A percentile compares a stretch with the other conserved stretches of the same genome.
These are phyloP conservation scores for Mrakia blollopis DNA, from an alignment of 768 basidiomycete species.

Conservation along the genomic window DNA sequence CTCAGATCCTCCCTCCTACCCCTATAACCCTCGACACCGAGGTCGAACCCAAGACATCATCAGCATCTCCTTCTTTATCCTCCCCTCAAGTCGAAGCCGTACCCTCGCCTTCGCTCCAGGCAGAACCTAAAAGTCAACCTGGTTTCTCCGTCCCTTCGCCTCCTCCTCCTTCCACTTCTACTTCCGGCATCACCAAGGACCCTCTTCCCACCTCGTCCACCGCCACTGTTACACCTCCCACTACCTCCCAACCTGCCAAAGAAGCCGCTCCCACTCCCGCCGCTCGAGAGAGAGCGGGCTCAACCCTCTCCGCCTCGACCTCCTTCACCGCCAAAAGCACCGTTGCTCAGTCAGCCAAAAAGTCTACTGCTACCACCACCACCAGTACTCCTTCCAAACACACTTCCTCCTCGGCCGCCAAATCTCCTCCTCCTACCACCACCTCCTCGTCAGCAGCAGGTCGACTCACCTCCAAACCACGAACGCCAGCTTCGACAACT, in stretches of 20 bases:
- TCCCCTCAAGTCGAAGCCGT: not conserved
- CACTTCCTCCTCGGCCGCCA: not conserved
- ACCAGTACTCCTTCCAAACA: not conserved
- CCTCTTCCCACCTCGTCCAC: not conserved
- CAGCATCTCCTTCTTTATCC: not conserved
- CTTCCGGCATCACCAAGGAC: not conserved
- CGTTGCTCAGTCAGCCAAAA: not conserved
- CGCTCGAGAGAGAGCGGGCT: slow-evolving; percentile 4
- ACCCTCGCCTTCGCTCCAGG: not conserved
- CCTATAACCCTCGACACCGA: not conserved
- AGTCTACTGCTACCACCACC: not conserved
- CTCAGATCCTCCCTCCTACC: not conserved
- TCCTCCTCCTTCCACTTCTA: not conserved
- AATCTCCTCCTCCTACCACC: not conserved
- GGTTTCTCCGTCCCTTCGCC: no score
- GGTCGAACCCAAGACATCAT: not conserved
- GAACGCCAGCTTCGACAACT: not conserved
- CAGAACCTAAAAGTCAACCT: no score
- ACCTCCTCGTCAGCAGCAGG: slow-evolving; percentile 1
- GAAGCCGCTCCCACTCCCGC: not conserved
- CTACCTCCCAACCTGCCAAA: not conserved
- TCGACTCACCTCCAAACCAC: not conserved
- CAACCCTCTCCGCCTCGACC: slow-evolving; percentile 11
- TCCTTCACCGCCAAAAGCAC: not conserved
- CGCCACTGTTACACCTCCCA: not conserved